Conservation (phyloP, 1,284 basidiomycete species). For the Microbotryomycetes sp. region DNA sequence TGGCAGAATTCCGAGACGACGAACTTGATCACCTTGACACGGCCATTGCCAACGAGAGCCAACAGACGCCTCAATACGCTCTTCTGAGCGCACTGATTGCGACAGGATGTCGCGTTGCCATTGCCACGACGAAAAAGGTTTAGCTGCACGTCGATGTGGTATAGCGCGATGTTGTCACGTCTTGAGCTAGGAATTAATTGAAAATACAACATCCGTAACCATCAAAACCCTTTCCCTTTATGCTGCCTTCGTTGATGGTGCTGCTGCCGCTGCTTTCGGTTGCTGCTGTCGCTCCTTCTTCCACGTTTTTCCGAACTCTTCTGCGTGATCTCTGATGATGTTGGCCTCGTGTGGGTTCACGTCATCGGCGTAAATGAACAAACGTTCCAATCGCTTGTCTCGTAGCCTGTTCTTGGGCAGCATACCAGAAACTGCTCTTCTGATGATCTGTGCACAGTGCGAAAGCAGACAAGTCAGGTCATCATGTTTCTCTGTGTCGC, state of each 20-base stretch:
- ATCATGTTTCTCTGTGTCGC: not conserved
- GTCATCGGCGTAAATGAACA: constrained; percentile 69
- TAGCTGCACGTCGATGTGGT: constrained; percentile 39
- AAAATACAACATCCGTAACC: too few relatives aligned
- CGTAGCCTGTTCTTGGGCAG: constrained; percentile 91
- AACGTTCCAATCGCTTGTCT: constrained; percentile 70
- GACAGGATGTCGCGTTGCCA: constrained; percentile 79
- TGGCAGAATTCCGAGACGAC: constrained; percentile 86
- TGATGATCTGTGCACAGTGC: constrained; percentile 63
- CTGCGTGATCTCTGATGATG: constrained; percentile 35
- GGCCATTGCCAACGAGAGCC: constrained; percentile 81
- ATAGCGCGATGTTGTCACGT: not conserved
- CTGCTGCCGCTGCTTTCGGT: not conserved
- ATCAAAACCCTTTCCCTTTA: not conserved
- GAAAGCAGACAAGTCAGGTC: not conserved
- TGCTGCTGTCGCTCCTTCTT: constrained; percentile 8
- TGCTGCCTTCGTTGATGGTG: not conserved
- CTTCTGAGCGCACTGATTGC: constrained; percentile 79
- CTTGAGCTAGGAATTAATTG: not conserved
- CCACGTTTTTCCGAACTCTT: constrained; percentile 24
- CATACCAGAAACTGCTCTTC: constrained; percentile 94
- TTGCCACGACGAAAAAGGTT: constrained; percentile 76
- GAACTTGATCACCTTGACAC: constrained; percentile 90
- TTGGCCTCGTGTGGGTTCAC: constrained; percentile 41
- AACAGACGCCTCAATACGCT: constrained; percentile 86